Conservation (phyloP, 129 eudicot genomes). For the Artemisia annua region DNA sequence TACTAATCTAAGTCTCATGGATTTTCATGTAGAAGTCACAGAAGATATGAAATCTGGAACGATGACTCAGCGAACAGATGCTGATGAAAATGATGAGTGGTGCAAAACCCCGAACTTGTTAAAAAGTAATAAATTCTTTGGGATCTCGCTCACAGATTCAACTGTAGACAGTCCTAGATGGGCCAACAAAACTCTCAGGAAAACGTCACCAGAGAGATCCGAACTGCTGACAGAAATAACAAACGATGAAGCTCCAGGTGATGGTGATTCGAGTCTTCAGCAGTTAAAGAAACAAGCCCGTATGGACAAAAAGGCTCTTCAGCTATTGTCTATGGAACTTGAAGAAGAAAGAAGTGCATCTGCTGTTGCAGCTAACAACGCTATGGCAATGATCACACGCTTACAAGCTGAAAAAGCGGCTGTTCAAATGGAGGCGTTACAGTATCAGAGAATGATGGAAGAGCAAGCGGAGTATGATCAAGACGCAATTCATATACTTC, state of each 20-base stretch:
- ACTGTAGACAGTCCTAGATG: slow-evolving; percentile 48
- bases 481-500: slow-evolving; percentile 67
- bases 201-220: slow-evolving; percentile 11
- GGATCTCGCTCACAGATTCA: slow-evolving; percentile 55
- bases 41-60: slow-evolving; percentile 44
- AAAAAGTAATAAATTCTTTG: slow-evolving; percentile 53
- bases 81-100: slow-evolving; percentile 42
- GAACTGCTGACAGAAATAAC: slow-evolving; percentile 33
- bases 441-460: slow-evolving; percentile 87
- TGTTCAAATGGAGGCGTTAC: slow-evolving; percentile 92
- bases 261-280: slow-evolving; percentile 45
- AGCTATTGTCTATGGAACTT: slow-evolving; percentile 61
- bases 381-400: slow-evolving; percentile 97
- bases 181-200: slow-evolving; percentile 17
- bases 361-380: slow-evolving; percentile 92
- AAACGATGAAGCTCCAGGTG: slow-evolving; percentile 45
- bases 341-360: slow-evolving; percentile 95
- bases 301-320: slow-evolving; percentile 53
- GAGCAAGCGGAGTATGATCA: slow-evolving; percentile 76
- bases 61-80: slow-evolving; percentile 36
- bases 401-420: slow-evolving; percentile 92
- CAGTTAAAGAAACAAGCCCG: slow-evolving; percentile 57
- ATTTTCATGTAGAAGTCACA: slow-evolving; percentile 29
- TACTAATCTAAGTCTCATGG: background rate
- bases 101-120: slow-evolving; percentile 37